Evolutionary conservation across 2,329 filamentous ascomycete genomes (phyloP), one percentile per base, ranked within the genome.

Genomic region (Colletotrichum spaethianum): DNA sequence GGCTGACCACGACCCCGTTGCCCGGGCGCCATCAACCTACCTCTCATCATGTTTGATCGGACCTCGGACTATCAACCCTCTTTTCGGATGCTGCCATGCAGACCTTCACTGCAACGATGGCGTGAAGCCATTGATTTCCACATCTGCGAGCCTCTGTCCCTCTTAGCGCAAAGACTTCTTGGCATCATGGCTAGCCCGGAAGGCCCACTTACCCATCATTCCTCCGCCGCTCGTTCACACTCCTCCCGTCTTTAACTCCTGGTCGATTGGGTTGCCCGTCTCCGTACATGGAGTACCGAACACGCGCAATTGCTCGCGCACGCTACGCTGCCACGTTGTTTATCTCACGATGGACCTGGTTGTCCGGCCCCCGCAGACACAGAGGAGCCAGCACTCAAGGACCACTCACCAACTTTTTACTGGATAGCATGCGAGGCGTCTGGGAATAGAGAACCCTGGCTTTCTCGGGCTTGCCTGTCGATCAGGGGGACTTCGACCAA

Each of bases 71-170:
- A 48, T 57, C 40, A 26, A 48, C 40, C 23, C 56, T 26, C 3
- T 26, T 61, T 50, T 14, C 23, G 18, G 18, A 57, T 42, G 52
- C 53, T 16, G 26, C 48, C 57, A 36, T 63, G 44, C 64, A 46
- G 33, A 36, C 33, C 26, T 71, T 52, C 68, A 67, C 68, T 67
- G 68, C 63, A 71, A 67, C 38, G 3, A 57, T 67, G 68, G 63
- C 68, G 50, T 67, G 68, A 40, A 33, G 26, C 42, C 40, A 57
- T 40, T 62, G 28, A 16, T 11, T 36, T 3, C 31, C 57, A 52
- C 40, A 28, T 18, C 44, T 16, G 28, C 67, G 46, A 59, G n/a
- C 28, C 44, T 44, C 28, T 67, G 23, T 40, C 48, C 38, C 31
- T 38, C 62, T 33, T 38, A 52, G 56, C 33, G 61, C 23, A 2